Percentiles rank a stretch among this genome's conserved stretches.
These are phyloP conservation scores for Vachellia pachyceras DNA, from an alignment of 306 rosid species.

Conservation along the genomic window DNA sequence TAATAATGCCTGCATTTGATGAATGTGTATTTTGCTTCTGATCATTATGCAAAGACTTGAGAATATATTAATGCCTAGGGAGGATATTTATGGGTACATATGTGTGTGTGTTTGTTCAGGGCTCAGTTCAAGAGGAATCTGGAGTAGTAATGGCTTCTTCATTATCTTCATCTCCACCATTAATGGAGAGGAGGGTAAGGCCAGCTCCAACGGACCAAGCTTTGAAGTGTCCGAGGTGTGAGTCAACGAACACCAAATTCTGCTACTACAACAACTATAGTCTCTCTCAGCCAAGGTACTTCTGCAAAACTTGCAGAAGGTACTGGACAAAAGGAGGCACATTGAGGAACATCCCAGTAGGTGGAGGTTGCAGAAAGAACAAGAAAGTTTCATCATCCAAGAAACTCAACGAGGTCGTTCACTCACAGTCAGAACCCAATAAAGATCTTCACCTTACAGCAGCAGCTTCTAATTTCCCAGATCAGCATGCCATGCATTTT, in stretches of 20 bases:
- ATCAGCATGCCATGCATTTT: not conserved
- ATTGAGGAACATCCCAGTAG: slow-evolving; percentile 75
- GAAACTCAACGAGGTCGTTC: slow-evolving; percentile 35
- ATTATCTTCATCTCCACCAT: slow-evolving; percentile 39
- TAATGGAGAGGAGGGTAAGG: slow-evolving; percentile 41
- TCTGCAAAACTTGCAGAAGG: slow-evolving; percentile 81
- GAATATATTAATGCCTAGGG: too few species aligned
- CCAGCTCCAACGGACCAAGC: slow-evolving; percentile 66
- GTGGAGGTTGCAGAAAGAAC: slow-evolving; percentile 82
- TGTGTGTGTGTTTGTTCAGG: slow-evolving; percentile 41
- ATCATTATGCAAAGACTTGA: not conserved
- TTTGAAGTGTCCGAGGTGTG: slow-evolving; percentile 77
- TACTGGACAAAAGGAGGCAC: slow-evolving; percentile 91
- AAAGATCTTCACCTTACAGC: not conserved
- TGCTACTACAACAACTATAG: slow-evolving; percentile 91
- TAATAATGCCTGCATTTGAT: slow-evolving; percentile 3
- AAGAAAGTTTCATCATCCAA: slow-evolving; percentile 71
- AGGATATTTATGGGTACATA: too few species aligned
- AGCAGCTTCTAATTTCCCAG: not conserved
- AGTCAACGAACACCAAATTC: slow-evolving; percentile 80
- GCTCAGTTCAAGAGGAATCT: slow-evolving; percentile 58
- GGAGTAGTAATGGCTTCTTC: slow-evolving; percentile 66
- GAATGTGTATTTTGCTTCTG: not conserved
- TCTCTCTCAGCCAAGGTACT: slow-evolving; percentile 84
- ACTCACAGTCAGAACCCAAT: not conserved